Evolutionary conservation across 129 eudicot species (phyloP).

Genomic region (Silybum marianum): DNA sequence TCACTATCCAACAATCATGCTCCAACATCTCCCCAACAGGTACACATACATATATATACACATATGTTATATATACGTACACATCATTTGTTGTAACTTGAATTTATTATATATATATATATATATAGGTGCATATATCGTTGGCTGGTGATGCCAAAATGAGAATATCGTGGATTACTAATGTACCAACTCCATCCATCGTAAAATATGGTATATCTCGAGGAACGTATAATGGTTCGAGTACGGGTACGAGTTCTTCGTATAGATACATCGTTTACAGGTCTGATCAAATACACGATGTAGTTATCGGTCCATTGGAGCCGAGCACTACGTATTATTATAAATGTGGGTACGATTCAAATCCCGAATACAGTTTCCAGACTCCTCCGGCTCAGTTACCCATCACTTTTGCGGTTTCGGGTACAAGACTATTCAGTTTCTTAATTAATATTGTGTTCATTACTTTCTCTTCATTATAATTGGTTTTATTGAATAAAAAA

Average conservation of each 20-base stretch:
- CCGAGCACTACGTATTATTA: constrained; percentile 60
- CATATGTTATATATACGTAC: no score
- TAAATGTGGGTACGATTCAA: constrained; percentile 46
- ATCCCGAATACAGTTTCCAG: constrained; percentile 52
- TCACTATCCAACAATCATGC: constrained; percentile 2
- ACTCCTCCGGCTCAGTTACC: constrained; percentile 78
- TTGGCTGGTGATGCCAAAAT: constrained; percentile 51
- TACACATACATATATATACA: neutral
- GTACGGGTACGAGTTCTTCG: constrained; percentile 43
- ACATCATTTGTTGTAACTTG: neutral
- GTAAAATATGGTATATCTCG: constrained; percentile 57
- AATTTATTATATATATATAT: neutral
- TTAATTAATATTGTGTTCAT: neutral
- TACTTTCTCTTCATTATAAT: no score
- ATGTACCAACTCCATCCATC: constrained; percentile 38
- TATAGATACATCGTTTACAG: constrained; percentile 44
- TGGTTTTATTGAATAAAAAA: no score
- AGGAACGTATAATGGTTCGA: constrained; percentile 26
- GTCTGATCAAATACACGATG: constrained; percentile 65
- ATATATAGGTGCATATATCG: constrained; percentile 58
- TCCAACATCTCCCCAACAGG: constrained; percentile 28
- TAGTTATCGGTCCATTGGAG: constrained; percentile 62
- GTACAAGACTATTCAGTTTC: constrained; percentile 21
- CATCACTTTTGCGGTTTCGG: constrained; percentile 52
- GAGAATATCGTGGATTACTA: constrained; percentile 75